phyloP scores from a whole-genome alignment of 306 rosid genomes.

The Rosa chinensis region DNA sequence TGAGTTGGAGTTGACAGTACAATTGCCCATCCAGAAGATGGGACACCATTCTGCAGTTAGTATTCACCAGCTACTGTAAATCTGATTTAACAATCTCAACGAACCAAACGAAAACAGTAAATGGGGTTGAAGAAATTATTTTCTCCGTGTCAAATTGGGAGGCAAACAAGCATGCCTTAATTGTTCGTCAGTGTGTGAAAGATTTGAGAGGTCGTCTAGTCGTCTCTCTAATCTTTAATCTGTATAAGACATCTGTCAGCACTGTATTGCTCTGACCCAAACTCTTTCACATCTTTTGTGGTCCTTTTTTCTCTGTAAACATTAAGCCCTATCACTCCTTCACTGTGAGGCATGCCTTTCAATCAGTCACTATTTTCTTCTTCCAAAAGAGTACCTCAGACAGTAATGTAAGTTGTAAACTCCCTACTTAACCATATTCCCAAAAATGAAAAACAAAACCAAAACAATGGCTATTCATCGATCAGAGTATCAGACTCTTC shows the following conservation, averaged over 20 bases:
- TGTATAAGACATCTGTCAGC: conserved; percentile 44
- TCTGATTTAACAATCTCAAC: neutral
- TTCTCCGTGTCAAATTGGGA: neutral
- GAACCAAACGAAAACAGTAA: neutral
- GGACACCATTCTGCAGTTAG: neutral
- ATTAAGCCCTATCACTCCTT: conserved; percentile 7
- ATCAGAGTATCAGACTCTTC: neutral
- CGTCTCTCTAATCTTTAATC: neutral
- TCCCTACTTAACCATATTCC: neutral
- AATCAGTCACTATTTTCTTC: conserved; percentile 24
- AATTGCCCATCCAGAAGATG: neutral
- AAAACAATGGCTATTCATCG: neutral
- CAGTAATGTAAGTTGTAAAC: neutral
- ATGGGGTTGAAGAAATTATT: neutral
- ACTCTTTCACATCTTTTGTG: conserved; percentile 26
- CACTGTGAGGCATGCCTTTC: neutral
- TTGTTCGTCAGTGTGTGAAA: conserved; percentile 7
- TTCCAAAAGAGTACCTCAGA: neutral
- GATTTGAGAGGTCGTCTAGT: neutral
- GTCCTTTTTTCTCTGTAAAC: neutral
- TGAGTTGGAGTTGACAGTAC: neutral
- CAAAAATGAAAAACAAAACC: neutral
- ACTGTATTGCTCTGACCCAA: conserved; percentile 31
- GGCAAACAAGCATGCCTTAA: conserved; percentile 13
- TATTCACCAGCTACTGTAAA: neutral